A percentile compares a stretch with the other conserved stretches of the same genome.
phyloP scores from a whole-genome alignment of 345 rosid genomes.

The Erysimum cheiranthoides region DNA sequence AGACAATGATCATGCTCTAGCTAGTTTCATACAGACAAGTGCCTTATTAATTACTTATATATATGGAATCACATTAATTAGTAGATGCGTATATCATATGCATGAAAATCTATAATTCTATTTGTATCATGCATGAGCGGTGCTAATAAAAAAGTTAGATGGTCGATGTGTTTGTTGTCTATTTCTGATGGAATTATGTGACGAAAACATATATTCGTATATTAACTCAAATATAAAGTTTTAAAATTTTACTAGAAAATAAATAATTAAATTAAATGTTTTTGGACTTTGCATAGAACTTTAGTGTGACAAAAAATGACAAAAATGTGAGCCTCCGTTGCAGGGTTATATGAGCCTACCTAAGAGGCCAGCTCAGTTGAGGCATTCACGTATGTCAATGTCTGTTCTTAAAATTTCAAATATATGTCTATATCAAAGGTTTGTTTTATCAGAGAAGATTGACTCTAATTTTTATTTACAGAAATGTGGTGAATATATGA shows the following conservation, averaged over 20 bases:
- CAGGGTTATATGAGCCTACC: conserved; percentile 35
- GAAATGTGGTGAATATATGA: neutral
- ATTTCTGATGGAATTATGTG: conserved; percentile 29
- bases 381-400: conserved; percentile 32
- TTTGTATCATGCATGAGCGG: conserved; percentile 15
- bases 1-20: conserved; percentile 9
- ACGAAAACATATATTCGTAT: conserved; percentile 23
- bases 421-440: neutral
- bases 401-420: conserved; percentile 2
- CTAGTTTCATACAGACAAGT: conserved; percentile 2
- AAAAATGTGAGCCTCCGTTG: conserved; percentile 37
- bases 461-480: neutral
- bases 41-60: neutral
- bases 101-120: neutral
- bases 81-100: neutral
- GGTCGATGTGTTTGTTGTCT: conserved; percentile 39
- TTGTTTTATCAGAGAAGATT: neutral
- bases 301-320: conserved; percentile 37
- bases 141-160: conserved; percentile 5
- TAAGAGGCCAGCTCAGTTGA: conserved; percentile 32
- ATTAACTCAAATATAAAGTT: neutral
- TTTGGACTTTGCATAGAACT: conserved; percentile 32
- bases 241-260: neutral
- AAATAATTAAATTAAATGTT: conserved; percentile 1
- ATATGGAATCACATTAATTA: neutral